phyloP scores from a whole-genome alignment of 106 monocot genomes.

The Dendrobium chrysotoxum region DNA sequence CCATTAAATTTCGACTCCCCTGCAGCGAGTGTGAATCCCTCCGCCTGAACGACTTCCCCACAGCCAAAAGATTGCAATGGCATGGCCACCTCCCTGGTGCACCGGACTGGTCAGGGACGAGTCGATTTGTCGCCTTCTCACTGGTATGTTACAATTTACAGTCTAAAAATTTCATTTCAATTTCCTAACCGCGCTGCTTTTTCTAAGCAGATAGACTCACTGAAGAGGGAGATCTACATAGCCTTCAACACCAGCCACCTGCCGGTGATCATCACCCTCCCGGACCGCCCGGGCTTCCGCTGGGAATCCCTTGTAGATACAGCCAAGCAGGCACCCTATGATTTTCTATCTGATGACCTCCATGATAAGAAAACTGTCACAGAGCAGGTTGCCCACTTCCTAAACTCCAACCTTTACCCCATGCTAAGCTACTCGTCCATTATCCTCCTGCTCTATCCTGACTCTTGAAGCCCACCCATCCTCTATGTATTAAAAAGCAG shows the following conservation, averaged over 20 bases:
- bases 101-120: constrained; percentile 81
- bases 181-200: neutral
- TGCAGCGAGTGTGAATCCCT: constrained; percentile 80
- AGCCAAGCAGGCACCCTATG: constrained; percentile 62
- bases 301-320: constrained; percentile 91
- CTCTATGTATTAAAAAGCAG: neutral
- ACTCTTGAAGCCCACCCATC: neutral
- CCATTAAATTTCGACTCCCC: neutral
- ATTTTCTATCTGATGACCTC: constrained; percentile 70
- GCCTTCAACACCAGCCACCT: constrained; percentile 89
- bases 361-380: constrained; percentile 20
- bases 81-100: constrained; percentile 53
- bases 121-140: constrained; percentile 85
- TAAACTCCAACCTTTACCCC: constrained; percentile 70
- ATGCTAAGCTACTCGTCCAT: constrained; percentile 91
- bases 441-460: constrained; percentile 49
- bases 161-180: neutral
- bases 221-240: constrained; percentile 67
- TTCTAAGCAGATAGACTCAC: constrained; percentile 43
- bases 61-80: constrained; percentile 63
- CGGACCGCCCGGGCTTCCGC: constrained; percentile 57
- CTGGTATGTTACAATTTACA: constrained; percentile 22
- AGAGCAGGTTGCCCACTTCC: constrained; percentile 45
- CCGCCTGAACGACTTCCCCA: constrained; percentile 69
- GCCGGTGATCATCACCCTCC: constrained; percentile 44